These are phyloP conservation scores for Amorphotheca resinae DNA, from an alignment of 495 filamentous ascomycete species.

Conservation along the genomic window DNA sequence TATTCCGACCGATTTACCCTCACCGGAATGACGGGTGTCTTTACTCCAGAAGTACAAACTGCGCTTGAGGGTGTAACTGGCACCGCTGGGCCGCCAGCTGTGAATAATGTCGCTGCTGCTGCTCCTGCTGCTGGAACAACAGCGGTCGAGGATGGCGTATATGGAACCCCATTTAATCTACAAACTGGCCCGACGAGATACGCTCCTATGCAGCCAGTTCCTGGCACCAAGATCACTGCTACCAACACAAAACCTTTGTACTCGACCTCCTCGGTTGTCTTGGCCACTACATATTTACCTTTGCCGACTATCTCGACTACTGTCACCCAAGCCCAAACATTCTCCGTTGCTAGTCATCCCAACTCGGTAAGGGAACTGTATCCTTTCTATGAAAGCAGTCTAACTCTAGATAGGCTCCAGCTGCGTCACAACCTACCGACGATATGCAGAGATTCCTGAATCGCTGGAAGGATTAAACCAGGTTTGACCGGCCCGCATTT, in stretches of 20 bases:
- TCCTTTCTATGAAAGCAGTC: conserved; percentile 22
- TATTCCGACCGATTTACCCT: conserved; percentile 56
- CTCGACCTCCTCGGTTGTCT: conserved; percentile 46
- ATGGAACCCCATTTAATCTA: conserved; percentile 44
- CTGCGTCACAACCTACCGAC: conserved; percentile 27
- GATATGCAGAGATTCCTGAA: conserved; percentile 47
- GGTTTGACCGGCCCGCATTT: not conserved
- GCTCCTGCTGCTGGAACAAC: conserved; percentile 12
- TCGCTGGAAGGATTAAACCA: conserved; percentile 44
- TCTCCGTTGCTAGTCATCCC: conserved; percentile 40
- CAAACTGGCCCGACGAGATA: conserved; percentile 56
- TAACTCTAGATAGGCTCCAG: conserved; percentile 23
- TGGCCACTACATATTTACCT: conserved; percentile 46
- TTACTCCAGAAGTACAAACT: conserved; percentile 31
- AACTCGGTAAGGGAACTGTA: conserved; percentile 45
- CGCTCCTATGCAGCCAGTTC: conserved; percentile 60
- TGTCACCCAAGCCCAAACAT: conserved; percentile 45
- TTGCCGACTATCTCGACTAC: conserved; percentile 46
- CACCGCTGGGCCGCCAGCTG: conserved; percentile 30
- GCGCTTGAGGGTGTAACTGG: conserved; percentile 33
- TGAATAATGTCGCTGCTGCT: conserved; percentile 23
- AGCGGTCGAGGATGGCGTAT: conserved; percentile 20
- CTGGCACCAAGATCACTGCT: conserved; percentile 51
- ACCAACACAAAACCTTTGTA: conserved; percentile 41
- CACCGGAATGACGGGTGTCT: conserved; percentile 53